Base-by-base conservation (phyloP, 1,284 basidiomycete species). In the Ganoderma multipileum region DNA sequence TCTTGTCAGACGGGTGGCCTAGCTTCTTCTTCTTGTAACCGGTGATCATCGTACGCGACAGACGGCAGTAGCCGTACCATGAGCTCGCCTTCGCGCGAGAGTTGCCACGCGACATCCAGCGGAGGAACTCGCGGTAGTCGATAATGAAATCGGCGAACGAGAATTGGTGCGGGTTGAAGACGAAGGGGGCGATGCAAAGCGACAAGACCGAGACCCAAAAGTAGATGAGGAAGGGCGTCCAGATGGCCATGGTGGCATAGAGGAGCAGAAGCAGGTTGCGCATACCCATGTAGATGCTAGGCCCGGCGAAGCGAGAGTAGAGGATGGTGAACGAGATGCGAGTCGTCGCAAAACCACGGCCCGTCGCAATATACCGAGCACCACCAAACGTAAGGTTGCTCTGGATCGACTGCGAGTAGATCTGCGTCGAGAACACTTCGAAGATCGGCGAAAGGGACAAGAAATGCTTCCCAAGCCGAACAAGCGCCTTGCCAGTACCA, bases 151-250 rank as follows among this genome's bases (percentile, higher is more conserved):
- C 96, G 75, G 94, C 82, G 79, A 92, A 95, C 28, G 95, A 95
- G 88, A 98, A 98, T 80, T 98, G 97, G 82, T 98, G 97, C 14
- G 97, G 97, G 83, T 98, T 98, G 89, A 98, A 98, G 71, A 98
- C 76, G 89, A 98, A 98, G 2, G 97, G 96, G 39, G 97, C 95
- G 72, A 98, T 87, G 81, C 95, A 97, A 20, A 98, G 88, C 55
- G 96, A 95, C 67, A 96, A 81, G 69, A 96, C 93, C 20, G 95
- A 96, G 78, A 94, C 86, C 96, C 96, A 98, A 90, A 98, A 98
- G 87, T 98, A 98, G 83, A 97, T 94, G 75, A 98, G 85, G 82
- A 95, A 93, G 4, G 95, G 94, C 72, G 96, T 94, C 93, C 94
- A 98, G 74, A 98, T 87, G 20, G 94, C 84, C 83, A 98, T 86